phyloP scores from a whole-genome alignment of 352 stramenopile genomes.

The Phytophthora multivora region DNA sequence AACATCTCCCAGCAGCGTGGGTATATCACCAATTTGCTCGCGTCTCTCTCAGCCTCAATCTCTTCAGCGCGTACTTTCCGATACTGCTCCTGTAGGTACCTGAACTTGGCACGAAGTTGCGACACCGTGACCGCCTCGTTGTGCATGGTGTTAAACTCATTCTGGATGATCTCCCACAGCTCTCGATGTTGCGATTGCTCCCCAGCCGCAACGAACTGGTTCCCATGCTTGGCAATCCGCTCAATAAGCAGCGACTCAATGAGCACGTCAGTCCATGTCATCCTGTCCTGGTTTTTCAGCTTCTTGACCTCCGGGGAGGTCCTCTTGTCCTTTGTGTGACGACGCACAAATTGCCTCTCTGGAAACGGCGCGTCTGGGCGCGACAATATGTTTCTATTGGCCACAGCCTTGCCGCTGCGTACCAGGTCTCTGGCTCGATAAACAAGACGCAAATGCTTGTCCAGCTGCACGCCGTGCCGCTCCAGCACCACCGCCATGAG shows the following conservation, averaged over 20 bases:
- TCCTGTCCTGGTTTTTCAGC: constrained; percentile 17
- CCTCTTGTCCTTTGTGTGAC: constrained; percentile 17
- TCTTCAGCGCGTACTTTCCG: constrained; percentile 15
- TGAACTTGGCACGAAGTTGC: constrained; percentile 33
- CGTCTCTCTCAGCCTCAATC: constrained; percentile 8
- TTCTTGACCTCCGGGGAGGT: constrained; percentile 4
- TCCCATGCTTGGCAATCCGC: constrained; percentile 23
- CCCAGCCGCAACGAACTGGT: constrained; percentile 16
- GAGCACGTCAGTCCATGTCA: constrained; percentile 26
- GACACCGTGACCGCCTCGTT: constrained; percentile 14
- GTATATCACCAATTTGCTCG: constrained; percentile 26
- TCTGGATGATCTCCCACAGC: constrained; percentile 24
- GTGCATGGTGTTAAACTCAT: constrained; percentile 27
- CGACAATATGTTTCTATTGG: constrained; percentile 11
- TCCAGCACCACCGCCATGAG: constrained; percentile 23
- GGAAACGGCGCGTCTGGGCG: constrained; percentile 20
- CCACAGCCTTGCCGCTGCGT: constrained; percentile 18
- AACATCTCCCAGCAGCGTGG: constrained; percentile 32
- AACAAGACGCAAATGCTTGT: constrained; percentile 32
- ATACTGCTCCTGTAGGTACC: constrained; percentile 32
- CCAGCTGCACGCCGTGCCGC: constrained; percentile 24
- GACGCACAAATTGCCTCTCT: constrained; percentile 15
- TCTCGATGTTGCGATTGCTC: constrained; percentile 16
- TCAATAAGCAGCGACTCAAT: constrained; percentile 30
- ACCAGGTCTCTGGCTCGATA: constrained; percentile 38